A percentile compares a stretch with the other conserved stretches of the same genome.
phyloP scores from a whole-genome alignment of 768 basidiomycete species.

The Mrakia gelida region DNA sequence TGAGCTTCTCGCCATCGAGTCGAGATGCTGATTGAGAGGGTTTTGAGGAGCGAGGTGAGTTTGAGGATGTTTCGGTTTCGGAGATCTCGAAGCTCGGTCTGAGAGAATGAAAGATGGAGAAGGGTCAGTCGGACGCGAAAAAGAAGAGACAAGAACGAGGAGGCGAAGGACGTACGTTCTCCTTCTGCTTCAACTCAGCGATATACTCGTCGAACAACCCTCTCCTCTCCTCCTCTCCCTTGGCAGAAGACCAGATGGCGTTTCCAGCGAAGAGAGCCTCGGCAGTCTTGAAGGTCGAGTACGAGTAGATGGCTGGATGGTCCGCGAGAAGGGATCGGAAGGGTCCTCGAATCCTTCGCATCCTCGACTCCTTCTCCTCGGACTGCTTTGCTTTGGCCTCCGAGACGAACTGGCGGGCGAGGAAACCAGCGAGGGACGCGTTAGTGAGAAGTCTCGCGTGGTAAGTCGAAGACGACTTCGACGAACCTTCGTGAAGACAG shows the following conservation, averaged over 20 bases:
- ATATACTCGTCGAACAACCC: constrained; percentile 91
- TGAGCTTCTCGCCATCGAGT: constrained; percentile 88
- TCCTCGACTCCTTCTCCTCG: constrained; percentile 75
- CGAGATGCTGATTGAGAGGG: constrained; percentile 83
- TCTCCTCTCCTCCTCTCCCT: constrained; percentile 82
- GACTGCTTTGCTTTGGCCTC: constrained; percentile 73
- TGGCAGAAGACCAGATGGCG: constrained; percentile 77
- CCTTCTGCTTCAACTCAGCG: constrained; percentile 73
- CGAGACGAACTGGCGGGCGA: constrained; percentile 65
- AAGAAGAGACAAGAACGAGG: not conserved
- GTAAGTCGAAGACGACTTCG: not conserved
- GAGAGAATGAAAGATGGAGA: not conserved
- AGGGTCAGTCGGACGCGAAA: no score
- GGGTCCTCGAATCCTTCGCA: constrained; percentile 78
- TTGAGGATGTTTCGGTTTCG: constrained; percentile 66
- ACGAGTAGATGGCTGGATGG: constrained; percentile 83
- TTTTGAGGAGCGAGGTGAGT: constrained; percentile 77
- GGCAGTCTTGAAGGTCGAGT: constrained; percentile 83
- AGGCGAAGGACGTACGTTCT: constrained; percentile 54
- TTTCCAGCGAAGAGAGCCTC: constrained; percentile 80
- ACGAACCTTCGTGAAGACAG: constrained; percentile 84
- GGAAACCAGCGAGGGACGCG: not conserved
- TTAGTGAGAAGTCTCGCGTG: not conserved
- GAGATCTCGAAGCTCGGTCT: constrained; percentile 38
- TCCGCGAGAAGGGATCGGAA: constrained; percentile 78